Evolutionary conservation across 2,329 filamentous ascomycete species (phyloP).

Genomic region (Venturia asperata): DNA sequence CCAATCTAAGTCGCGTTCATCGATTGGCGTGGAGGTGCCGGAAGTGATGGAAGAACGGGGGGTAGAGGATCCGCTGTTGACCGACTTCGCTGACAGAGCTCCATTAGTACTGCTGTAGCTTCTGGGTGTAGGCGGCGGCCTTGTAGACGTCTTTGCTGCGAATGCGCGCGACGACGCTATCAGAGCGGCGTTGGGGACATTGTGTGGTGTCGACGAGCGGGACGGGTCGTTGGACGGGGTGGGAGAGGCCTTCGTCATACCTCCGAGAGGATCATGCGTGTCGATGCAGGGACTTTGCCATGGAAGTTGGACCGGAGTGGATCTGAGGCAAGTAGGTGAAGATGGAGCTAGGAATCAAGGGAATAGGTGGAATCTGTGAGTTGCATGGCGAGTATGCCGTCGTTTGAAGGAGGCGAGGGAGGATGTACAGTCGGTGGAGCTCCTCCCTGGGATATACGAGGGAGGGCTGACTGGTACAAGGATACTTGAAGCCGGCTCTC

Average conservation of each 20-base stretch:
- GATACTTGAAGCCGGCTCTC: background rate
- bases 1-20: constrained; percentile 1
- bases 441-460: background rate
- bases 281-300: background rate
- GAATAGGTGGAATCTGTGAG: background rate
- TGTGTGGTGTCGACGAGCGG: constrained; percentile 17
- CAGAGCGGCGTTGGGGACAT: constrained; percentile 38
- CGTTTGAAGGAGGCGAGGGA: background rate
- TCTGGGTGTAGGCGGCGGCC: constrained; percentile 28
- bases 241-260: constrained; percentile 3
- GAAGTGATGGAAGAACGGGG: constrained; percentile 7
- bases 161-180: constrained; percentile 45
- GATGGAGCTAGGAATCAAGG: background rate
- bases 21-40: background rate
- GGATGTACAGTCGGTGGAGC: background rate
- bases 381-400: background rate
- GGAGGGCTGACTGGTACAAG: background rate
- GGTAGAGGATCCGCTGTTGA: constrained; percentile 23
- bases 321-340: background rate
- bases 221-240: constrained; percentile 7
- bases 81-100: constrained; percentile 40
- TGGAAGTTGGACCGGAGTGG: background rate
- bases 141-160: constrained; percentile 36
- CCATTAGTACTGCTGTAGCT: constrained; percentile 37
- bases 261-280: background rate